Evolutionary conservation across 225 moss, liverwort and hornwort genomes (phyloP), one percentile per base, ranked within the genome.

Genomic region (Antitrichia curtipendula): DNA sequence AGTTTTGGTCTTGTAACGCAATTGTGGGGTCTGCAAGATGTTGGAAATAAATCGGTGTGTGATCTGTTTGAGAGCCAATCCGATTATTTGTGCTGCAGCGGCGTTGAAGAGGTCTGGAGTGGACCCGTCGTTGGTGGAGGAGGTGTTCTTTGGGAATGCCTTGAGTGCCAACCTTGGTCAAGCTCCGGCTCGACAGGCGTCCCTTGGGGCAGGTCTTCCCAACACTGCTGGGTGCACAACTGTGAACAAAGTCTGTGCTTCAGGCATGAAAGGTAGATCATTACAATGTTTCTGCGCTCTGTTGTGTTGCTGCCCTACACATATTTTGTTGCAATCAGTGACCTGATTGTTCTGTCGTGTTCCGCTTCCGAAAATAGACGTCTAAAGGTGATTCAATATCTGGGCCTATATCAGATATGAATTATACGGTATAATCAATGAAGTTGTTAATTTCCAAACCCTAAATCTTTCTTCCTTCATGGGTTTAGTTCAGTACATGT

Each of bases 201-300:
- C 98, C 32, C 85, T 97, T 19, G 97, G 97, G 41, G 98, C 98
- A 59, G 97, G 98, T 36, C 91, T 99, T 54, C 94, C 98, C 15
- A 81, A 83, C 75, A 86, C 93, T 81, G 96, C 95, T 36, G 91
- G 90, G 18, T 99, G 98, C 89, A 97, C 98, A 49, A 92, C 97
- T 54, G 89, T 99, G 90, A 99, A 99, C 91, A 99, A 99, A 92
- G 98, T 99, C 29, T 99, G 98, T 59, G 97, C 98, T 40, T 97
- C 98, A 19, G 96, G 98, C 91, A 95, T 99, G 97, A 99, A 99
- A 91, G 97, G 97, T 96, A 84, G 56, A 3, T 21, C 29, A 14
- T 56, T 41, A 14, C 56, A 63, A 10, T 36, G 28, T 72, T 54
- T 8, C 71, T 57, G 56, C 86, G 10, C 58, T 43, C 18, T 70